Percentiles rank a stretch among this genome's conserved stretches.
Conservation (phyloP, 306 rosid genomes). For the Pyrus communis region DNA sequence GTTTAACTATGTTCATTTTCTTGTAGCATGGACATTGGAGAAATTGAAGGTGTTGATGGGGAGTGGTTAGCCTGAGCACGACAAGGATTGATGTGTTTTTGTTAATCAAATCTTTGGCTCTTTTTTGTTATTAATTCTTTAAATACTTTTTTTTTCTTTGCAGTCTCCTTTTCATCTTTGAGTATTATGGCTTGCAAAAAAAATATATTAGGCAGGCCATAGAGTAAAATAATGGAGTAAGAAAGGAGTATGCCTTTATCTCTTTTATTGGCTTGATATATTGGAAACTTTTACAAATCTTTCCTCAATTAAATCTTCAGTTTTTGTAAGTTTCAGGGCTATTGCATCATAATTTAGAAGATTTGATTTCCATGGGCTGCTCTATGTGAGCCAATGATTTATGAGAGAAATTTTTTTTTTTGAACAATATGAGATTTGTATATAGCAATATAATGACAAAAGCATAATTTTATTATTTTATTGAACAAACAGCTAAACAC, state of each 20-base stretch:
- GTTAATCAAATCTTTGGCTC: conserved; percentile 42
- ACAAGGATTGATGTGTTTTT: conserved; percentile 31
- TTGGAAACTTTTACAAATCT: background rate
- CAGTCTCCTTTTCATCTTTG: conserved; percentile 10
- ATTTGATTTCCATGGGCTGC: background rate
- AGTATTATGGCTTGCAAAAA: conserved; percentile 38
- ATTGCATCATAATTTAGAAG: background rate
- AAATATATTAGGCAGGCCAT: conserved; percentile 24
- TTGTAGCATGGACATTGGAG: conserved; percentile 79
- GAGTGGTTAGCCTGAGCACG: conserved; percentile 78
- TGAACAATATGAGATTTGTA: too few species aligned
- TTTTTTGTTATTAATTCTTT: conserved; percentile 5
- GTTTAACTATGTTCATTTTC: background rate
- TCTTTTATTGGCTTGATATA: conserved; percentile 15
- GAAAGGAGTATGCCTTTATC: background rate
- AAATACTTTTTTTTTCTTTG: conserved; percentile 13
- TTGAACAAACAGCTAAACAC: background rate
- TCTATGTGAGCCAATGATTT: background rate
- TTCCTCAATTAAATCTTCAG: background rate
- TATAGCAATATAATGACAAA: background rate
- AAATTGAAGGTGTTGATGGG: conserved; percentile 71
- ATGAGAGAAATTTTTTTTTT: too few species aligned
- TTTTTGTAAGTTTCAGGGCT: background rate
- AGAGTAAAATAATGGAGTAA: conserved; percentile 20
- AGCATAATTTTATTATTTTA: background rate